These are phyloP conservation scores for Mycena sanguinolenta DNA, from an alignment of 768 basidiomycete species.

Conservation along the genomic window DNA sequence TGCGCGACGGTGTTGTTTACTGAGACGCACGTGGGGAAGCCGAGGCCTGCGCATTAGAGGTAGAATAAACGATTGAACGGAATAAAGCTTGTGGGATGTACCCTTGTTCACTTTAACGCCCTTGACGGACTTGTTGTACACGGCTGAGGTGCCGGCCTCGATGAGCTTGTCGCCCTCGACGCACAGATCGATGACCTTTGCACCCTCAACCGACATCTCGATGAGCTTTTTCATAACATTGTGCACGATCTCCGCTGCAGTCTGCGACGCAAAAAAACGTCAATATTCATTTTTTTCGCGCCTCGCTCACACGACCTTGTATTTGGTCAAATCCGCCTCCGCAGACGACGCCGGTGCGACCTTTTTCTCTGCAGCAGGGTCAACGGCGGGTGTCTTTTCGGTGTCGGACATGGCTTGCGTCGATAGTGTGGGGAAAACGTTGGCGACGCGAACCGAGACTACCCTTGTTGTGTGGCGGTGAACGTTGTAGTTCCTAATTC, in stretches of 20 bases:
- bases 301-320: constrained; percentile 69
- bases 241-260: constrained; percentile 92
- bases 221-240: constrained; percentile 89
- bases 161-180: constrained; percentile 94
- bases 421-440: constrained; percentile 29
- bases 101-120: constrained; percentile 92
- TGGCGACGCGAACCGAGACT: constrained; percentile 15
- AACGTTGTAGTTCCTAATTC: constrained; percentile 12
- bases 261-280: constrained; percentile 55
- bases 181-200: constrained; percentile 91
- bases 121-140: constrained; percentile 93
- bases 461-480: neutral
- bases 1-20: constrained; percentile 97
- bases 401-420: constrained; percentile 71
- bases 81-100: constrained; percentile 47
- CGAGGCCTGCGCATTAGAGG: constrained; percentile 69
- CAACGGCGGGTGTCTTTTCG: constrained; percentile 58
- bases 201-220: constrained; percentile 81
- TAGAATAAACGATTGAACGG: neutral
- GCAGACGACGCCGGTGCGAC: constrained; percentile 59
- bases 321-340: constrained; percentile 87
- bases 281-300: constrained; percentile 39
- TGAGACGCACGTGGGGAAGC: constrained; percentile 94
- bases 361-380: constrained; percentile 62
- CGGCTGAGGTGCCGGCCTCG: constrained; percentile 84